phyloP scores from a whole-genome alignment of 345 rosid species.

The Euphorbia pulcherrima region DNA sequence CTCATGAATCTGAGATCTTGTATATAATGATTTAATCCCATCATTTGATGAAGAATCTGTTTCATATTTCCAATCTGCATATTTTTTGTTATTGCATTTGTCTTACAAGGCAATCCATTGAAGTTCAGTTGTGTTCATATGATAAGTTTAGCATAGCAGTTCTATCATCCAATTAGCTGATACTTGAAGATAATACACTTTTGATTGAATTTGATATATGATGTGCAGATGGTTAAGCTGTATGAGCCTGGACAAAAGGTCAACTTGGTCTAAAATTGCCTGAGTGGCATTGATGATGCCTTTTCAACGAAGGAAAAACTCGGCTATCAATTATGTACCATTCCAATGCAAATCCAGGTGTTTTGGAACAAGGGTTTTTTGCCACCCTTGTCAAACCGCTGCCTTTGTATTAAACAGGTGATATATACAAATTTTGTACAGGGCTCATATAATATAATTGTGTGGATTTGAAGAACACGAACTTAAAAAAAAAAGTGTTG shows the following conservation, averaged over 20 bases:
- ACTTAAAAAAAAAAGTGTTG: too few species aligned
- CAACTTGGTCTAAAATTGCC: neutral
- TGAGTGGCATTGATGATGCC: neutral
- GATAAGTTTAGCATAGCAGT: neutral
- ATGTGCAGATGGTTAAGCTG: conserved; percentile 5
- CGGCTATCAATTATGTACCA: neutral
- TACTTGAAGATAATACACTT: neutral
- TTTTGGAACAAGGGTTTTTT: neutral
- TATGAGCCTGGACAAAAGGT: neutral
- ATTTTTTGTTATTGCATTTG: neutral
- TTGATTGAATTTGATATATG: conserved; percentile 6
- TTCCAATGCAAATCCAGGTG: conserved; percentile 15
- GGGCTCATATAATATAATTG: neutral
- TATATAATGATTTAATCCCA: too few species aligned
- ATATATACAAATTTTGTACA: conserved; percentile 3
- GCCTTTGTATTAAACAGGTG: neutral
- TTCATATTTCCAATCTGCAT: neutral
- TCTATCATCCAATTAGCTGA: neutral
- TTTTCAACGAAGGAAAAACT: neutral
- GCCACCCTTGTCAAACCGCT: neutral
- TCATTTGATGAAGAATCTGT: neutral
- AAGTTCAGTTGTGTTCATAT: neutral
- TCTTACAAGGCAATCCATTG: too few species aligned
- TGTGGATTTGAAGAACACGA: neutral
- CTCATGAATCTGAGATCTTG: too few species aligned